Evolutionary conservation across 371 early-diverging fungal species (phyloP).

Genomic region (Blastocladiella emersonii): DNA sequence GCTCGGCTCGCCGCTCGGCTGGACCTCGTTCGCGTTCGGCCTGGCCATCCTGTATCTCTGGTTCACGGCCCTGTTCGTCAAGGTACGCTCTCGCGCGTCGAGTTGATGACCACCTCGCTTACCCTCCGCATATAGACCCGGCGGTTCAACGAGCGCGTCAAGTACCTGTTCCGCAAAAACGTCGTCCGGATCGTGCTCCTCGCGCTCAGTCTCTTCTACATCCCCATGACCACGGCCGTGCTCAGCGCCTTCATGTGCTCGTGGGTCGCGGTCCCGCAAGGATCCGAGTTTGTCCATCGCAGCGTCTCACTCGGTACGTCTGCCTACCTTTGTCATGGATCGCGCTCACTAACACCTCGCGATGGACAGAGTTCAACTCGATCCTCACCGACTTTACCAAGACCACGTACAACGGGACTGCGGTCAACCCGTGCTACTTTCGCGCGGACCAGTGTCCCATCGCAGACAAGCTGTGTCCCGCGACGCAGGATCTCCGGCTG

Average conservation of each 20-base stretch:
- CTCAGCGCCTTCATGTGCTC: slow-evolving; percentile 2
- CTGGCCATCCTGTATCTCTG: slow-evolving; percentile 1
- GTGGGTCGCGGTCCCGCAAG: slow-evolving; percentile 3
- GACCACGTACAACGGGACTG: neutral
- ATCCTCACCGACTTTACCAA: neutral
- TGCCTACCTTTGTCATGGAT: neutral
- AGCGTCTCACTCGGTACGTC: neutral
- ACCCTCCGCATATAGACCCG: neutral
- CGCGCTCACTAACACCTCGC: neutral
- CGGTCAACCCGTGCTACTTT: neutral
- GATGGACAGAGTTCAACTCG: neutral
- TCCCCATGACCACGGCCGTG: slow-evolving; percentile 7
- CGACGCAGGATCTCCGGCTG: neutral
- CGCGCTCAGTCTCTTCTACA: neutral
- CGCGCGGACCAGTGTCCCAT: neutral
- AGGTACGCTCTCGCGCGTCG: neutral
- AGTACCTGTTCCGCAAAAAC: slow-evolving; percentile 7
- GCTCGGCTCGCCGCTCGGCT: neutral
- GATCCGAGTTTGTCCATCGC: slow-evolving; percentile 1
- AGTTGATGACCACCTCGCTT: neutral
- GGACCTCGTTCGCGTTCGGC: slow-evolving; percentile 2
- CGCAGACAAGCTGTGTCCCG: slow-evolving; percentile 5
- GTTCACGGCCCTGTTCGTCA: neutral
- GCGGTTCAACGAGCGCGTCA: slow-evolving; percentile 4
- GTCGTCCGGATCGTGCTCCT: slow-evolving; percentile 2